Conservation (phyloP, 75 land plant species). For the Picea glauca region DNA sequence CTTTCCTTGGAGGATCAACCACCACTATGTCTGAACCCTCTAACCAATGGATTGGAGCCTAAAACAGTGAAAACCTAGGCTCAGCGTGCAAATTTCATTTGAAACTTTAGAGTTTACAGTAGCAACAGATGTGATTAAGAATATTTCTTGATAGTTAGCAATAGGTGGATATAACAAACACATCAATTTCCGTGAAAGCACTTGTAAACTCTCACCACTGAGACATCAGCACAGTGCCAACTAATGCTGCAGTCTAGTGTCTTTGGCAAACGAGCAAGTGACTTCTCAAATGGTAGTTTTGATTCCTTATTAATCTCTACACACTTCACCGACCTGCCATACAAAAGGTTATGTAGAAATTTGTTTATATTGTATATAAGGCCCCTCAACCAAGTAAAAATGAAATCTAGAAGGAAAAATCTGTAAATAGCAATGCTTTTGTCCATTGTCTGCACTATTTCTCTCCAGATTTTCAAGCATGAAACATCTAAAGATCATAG, state of each 20-base stretch:
- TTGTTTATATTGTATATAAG: not conserved
- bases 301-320: constrained; percentile 94
- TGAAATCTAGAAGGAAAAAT: not conserved
- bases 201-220: constrained; percentile 44
- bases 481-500: no score
- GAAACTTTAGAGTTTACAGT: not conserved
- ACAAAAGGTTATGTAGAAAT: not conserved
- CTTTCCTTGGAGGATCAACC: constrained; percentile 98
- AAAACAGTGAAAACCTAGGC: constrained; percentile 4
- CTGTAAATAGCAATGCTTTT: not conserved
- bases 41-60: constrained; percentile 91
- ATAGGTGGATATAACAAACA: not conserved
- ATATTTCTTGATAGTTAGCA: not conserved
- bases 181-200: not conserved
- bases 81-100: not conserved
- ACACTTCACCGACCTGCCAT: constrained; percentile 81
- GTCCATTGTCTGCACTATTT: not conserved
- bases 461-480: not conserved
- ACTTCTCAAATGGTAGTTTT: constrained; percentile 73
- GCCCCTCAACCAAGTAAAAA: not conserved
- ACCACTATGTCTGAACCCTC: constrained; percentile 81
- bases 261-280: constrained; percentile 64
- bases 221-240: constrained; percentile 96
- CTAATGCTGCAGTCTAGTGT: constrained; percentile 59
- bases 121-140: not conserved